Evolutionary conservation across 169 alveolate species (phyloP), one percentile per base, ranked within the genome.

Genomic region (Plasmodium ovale): DNA sequence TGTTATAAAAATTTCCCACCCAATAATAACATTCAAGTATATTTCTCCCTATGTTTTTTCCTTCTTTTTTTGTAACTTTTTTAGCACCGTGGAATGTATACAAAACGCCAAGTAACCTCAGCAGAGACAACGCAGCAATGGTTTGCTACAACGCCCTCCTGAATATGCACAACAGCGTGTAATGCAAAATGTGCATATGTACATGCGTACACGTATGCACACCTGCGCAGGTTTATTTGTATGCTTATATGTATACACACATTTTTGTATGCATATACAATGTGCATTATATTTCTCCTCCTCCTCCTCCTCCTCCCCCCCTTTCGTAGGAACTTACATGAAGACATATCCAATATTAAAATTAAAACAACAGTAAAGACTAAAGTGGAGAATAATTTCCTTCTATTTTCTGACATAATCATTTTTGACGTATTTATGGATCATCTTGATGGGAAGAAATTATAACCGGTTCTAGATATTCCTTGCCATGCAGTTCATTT

Each of bases 111-210:
- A 31, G 10, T 53, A 79, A 79, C 23, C 82, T 79, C 42, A 79
- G 89, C 51, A 64, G 82, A 37, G 89, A 79, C 23, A 79, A 79
- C 23, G 89, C 89, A 5, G 82, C 89, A 29, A 79, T 79, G 89
- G 53, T 79, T 3, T 64, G 84, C 14, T 79, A 64, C 39, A 79
- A 29, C 65, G 27, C 89, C 16, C 49, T 79, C 14, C 51, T 79
- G 60, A 79, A 79, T 79, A 33, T 79, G 25, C 89, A 79, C 60
- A 79, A 79, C 49, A 59, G 65, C 23, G 51, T 21, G 89, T 79
- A 79, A 56, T 35, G 16, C 31, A 12, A 71, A 35, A 49, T 49
- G 27, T 49, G 16, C 59, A 64, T 64, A 16, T 7, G 21, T 54
- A 59, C 64, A n/a, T 53, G 62, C 9, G 21, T 54, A 19, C 27